Evolutionary conservation across 208 protist species (phyloP), one percentile per base, ranked within the genome.

Genomic region (Willaertia magna): DNA sequence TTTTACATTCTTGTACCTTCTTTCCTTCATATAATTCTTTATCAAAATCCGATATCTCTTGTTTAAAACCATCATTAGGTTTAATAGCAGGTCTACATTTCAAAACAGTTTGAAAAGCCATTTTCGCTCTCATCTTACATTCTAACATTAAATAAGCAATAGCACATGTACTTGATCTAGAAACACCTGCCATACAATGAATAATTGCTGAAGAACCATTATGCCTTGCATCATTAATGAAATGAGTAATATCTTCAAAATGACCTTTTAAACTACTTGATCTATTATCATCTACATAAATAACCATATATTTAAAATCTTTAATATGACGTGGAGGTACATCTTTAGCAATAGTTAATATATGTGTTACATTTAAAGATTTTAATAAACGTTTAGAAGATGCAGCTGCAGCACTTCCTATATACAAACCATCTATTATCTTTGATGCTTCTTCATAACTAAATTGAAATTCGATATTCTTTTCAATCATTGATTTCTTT

Each of bases 121-220:
- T 40, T 9, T 74, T 67, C 11, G 40, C 26, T 40, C 26, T 85
- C 3, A 91, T 4, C 2, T 88, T 84, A 18, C 88, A 0, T 49
- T 88, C 55, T 40, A 74, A 39, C 91, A 93, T 93, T 22, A 93
- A 46, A 79, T 92, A 93, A 4, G 91, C 91, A 22, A 94, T 94
- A 49, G 74, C 83, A 20, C 88, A 40, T 18, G 87, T 90, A 34
- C 89, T 74, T 18, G 85, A 88, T 79, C 91, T 88, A 40, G 76
- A 90, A 4, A 93, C 90, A 61, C 91, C 91, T 18, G 89, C 91
- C 78, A 89, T 84, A 55, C 91, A 93, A 87, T 93, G 91, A 39
- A 93, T 78, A 39, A 93, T 49, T 34, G 92, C 88, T 14, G 78
- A 75, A 2, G 40, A 84, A 39, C 86, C 86, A 39, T 20, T 55